Conservation (phyloP, 2,329 filamentous ascomycete genomes). For the Stemphylium vesicarium region DNA sequence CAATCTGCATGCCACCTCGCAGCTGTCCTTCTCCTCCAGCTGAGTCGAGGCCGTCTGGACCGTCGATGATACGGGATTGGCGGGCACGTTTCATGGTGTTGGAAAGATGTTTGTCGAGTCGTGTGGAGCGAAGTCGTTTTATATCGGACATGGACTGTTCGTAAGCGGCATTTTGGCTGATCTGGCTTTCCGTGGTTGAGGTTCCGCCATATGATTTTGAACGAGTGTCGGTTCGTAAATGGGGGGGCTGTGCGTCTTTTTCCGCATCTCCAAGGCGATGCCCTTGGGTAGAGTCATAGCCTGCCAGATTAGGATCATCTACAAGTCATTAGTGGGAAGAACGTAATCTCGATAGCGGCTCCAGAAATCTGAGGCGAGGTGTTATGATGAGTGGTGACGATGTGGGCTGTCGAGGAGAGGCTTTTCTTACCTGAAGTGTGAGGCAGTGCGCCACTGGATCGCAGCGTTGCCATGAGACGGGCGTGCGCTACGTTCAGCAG, state of each 20-base stretch:
- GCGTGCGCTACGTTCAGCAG: conserved; percentile 90
- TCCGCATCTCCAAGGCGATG: conserved; percentile 59
- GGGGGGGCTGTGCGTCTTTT: conserved; percentile 57
- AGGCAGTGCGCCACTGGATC: conserved; percentile 80
- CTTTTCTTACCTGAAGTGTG: conserved; percentile 65
- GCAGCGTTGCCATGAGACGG: conserved; percentile 83
- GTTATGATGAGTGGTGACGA: conserved; percentile 41
- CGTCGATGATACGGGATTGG: conserved; percentile 91
- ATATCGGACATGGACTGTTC: conserved; percentile 97
- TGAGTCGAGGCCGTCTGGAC: conserved; percentile 71
- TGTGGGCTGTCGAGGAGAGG: conserved; percentile 20
- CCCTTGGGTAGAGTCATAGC: conserved; percentile 71
- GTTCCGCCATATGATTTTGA: conserved; percentile 77
- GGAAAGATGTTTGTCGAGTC: conserved; percentile 91
- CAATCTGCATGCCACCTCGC: conserved; percentile 72
- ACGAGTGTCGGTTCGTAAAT: conserved; percentile 69
- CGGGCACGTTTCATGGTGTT: conserved; percentile 90
- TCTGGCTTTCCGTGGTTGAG: conserved; percentile 59
- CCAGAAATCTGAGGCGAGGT: conserved; percentile 37
- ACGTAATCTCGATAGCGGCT: conserved; percentile 38
- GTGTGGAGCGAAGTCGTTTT: conserved; percentile 85
- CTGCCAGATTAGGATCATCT: conserved; percentile 73
- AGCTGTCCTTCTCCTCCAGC: conserved; percentile 71
- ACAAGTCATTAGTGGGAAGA: conserved; percentile 40
- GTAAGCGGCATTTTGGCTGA: conserved; percentile 70